Percentiles rank a stretch among this genome's conserved stretches.
Conservation (phyloP, 2,329 filamentous ascomycete genomes). For the Diaporthe amygdali region DNA sequence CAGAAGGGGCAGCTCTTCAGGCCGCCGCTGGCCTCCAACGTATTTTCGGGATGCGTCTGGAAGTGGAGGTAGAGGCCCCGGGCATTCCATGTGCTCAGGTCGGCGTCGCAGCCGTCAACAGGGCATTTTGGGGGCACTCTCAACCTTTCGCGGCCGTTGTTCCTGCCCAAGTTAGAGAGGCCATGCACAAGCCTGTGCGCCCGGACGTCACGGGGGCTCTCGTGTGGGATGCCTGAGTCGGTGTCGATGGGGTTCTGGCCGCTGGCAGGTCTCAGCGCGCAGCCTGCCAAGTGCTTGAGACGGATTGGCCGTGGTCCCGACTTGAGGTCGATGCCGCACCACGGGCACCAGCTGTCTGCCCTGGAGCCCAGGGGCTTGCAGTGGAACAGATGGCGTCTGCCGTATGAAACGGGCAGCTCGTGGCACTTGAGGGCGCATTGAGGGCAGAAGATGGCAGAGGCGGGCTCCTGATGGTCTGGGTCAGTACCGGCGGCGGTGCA, state of each 20-base stretch:
- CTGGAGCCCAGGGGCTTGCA: slow-evolving; percentile 19
- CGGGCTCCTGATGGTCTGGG: not conserved
- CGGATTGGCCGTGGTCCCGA: not conserved
- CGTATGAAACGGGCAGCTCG: slow-evolving; percentile 15
- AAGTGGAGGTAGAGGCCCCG: slow-evolving; percentile 11
- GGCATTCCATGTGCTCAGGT: slow-evolving; percentile 9
- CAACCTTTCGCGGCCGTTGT: not conserved
- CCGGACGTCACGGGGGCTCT: slow-evolving; percentile 13
- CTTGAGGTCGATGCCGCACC: slow-evolving; percentile 26
- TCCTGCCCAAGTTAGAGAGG: not conserved
- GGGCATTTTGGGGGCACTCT: not conserved
- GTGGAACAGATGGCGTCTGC: slow-evolving; percentile 15
- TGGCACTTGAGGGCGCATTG: slow-evolving; percentile 19
- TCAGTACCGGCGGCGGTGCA: not conserved
- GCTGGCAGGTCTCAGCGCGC: not conserved
- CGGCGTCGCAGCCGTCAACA: not conserved
- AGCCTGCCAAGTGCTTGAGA: slow-evolving; percentile 16
- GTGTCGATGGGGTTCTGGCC: slow-evolving; percentile 19
- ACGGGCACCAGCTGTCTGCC: slow-evolving; percentile 23
- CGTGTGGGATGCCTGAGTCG: not conserved
- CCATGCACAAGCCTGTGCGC: not conserved
- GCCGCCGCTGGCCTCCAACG: not conserved
- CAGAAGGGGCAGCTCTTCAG: slow-evolving; percentile 22
- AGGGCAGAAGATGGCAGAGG: not conserved
- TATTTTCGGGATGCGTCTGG: not conserved